These are phyloP conservation scores for Peribolospora baueri DNA, from an alignment of 768 basidiomycete genomes.

Conservation along the genomic window DNA sequence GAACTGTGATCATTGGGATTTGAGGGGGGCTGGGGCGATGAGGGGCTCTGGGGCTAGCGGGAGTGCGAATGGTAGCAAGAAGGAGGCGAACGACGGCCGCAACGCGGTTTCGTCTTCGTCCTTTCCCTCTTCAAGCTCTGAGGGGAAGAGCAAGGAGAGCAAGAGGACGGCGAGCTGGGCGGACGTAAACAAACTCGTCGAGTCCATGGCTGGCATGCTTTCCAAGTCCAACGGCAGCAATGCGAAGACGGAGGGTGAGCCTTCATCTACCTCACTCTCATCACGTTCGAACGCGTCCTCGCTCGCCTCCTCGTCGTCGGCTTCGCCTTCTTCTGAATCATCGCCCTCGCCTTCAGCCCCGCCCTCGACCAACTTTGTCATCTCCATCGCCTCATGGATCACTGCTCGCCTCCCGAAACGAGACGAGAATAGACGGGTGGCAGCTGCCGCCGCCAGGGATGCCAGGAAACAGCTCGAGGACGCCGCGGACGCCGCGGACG, in stretches of 20 bases:
- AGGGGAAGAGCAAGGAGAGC: constrained; percentile 16
- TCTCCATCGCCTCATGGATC: constrained; percentile 9
- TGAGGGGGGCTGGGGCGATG: constrained; percentile 58
- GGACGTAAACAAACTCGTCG: constrained; percentile 18
- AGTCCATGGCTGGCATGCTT: constrained; percentile 27
- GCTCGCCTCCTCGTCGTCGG: background rate
- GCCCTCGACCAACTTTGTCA: background rate
- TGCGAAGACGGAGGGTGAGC: constrained; percentile 17
- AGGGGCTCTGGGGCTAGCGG: constrained; percentile 32
- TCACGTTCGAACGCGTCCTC: background rate
- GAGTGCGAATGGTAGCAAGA: background rate
- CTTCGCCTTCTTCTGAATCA: background rate
- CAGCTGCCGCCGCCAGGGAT: background rate
- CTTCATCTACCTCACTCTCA: constrained; percentile 15
- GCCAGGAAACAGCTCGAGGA: background rate
- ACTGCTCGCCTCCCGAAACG: constrained; percentile 3
- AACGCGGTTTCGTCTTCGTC: background rate
- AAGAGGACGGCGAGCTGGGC: constrained; percentile 6
- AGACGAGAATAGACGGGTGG: no score
- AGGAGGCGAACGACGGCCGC: background rate
- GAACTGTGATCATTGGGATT: constrained; percentile 87
- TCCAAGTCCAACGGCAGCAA: constrained; percentile 16
- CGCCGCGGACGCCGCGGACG: background rate
- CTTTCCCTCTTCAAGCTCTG: constrained; percentile 4
- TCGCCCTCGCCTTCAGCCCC: background rate